Base-by-base conservation (phyloP, 2,329 filamentous ascomycete genomes). In the Fusarium marasasianum region DNA sequence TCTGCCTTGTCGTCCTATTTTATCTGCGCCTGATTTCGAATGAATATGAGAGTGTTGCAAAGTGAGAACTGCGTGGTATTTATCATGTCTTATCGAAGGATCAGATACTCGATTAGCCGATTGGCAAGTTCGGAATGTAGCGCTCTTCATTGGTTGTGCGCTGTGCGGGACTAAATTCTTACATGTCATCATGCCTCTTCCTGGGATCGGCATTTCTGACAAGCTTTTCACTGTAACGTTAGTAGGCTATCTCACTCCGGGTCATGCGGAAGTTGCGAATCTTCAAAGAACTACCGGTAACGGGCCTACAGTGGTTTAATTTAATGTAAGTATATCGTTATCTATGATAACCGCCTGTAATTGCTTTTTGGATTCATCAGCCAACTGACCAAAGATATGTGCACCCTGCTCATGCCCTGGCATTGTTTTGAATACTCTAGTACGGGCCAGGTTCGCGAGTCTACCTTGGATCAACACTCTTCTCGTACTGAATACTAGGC, bases 21-120 rank as follows among this genome's bases (percentile, higher is more conserved):
- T 6, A 9, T 9, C 4, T 40, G 3, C 3, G 13, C 1, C 8
- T 37, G 18, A 2, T 1, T 14, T 2, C 0, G 8, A 58, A 10
- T 8, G 9, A 12, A 4, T 4, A 47, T 35, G 33, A n/a, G 8
- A 5, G 6, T 7, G 3, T 8, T 5, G 10, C 6, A n/a, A 12
- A 33, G 1, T 22, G 17, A 35, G 41, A 15, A 13, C 8, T 22
- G 24, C 26, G 20, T 41, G 14, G 14, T 37, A 48, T 58, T 48
- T 58, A 29, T 22, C 0, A n/a, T 26, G 12, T 20, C 41, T 60
- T 22, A 33, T 33, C 31, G 3, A 53, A 53, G 50, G 31, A 24
- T 35, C 17, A 26, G 17, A 53, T 3, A 53, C 6, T 3, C 10
- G 17, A 26, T 60, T 14, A 38, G 11, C 43, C 10, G 20, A 60